A percentile compares a stretch with the other conserved stretches of the same genome.
Evolutionary conservation across 2,329 filamentous ascomycete genomes (phyloP).

Genomic region (Neobulgaria alba): DNA sequence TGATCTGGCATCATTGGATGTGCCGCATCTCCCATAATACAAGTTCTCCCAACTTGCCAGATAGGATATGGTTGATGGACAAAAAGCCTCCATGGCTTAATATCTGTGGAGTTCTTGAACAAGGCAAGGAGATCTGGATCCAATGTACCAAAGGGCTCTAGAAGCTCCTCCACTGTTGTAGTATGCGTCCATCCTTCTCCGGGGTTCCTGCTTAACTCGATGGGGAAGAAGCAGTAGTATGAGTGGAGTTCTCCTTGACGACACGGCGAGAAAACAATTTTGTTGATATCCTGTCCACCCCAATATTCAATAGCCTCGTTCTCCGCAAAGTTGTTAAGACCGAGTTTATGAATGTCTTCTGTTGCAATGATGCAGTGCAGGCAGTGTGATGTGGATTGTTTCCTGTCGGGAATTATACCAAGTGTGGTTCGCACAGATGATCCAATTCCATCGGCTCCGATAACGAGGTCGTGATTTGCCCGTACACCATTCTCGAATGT

Average conservation of each 20-base stretch:
- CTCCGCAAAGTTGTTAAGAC: conserved; percentile 17
- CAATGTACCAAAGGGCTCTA: conserved; percentile 51
- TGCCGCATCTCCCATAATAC: conserved; percentile 56
- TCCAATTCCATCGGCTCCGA: conserved; percentile 49
- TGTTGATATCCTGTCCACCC: conserved; percentile 33
- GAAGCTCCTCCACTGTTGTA: conserved; percentile 44
- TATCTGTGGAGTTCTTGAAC: conserved; percentile 24
- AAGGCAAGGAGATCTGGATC: conserved; percentile 32
- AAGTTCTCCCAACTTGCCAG: conserved; percentile 41
- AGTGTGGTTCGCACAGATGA: conserved; percentile 54
- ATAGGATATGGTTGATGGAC: conserved; percentile 55
- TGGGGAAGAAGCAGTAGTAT: conserved; percentile 34
- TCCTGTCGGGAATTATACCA: conserved; percentile 35
- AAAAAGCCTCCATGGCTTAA: conserved; percentile 39
- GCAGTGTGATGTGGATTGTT: conserved; percentile 32
- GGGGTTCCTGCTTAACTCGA: conserved; percentile 16
- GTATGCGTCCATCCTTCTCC: conserved; percentile 23
- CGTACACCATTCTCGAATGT: conserved; percentile 28
- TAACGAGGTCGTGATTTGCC: conserved; percentile 31
- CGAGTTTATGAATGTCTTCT: conserved; percentile 17
- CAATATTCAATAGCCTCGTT: conserved; percentile 26
- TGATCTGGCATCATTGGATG: conserved; percentile 65
- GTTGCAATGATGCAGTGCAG: conserved; percentile 30
- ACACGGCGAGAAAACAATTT: conserved; percentile 34
- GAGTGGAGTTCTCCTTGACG: conserved; percentile 30